Conservation (phyloP, 2,329 filamentous ascomycete species). For the Alternaria consortialis region DNA sequence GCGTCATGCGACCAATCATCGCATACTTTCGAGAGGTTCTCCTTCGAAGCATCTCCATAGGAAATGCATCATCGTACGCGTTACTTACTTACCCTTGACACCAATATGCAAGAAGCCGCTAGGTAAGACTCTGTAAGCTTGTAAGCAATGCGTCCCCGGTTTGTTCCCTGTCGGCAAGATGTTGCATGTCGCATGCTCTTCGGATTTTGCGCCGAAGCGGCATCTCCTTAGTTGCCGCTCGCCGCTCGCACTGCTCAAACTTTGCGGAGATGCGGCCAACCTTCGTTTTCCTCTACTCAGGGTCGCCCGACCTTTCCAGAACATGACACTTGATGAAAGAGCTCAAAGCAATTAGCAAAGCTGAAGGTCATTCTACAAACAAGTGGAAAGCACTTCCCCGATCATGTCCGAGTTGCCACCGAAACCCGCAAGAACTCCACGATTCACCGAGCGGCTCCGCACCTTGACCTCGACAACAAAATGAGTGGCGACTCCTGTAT, state of each 20-base stretch:
- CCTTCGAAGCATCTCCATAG: conserved; percentile 1
- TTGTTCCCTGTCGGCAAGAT: conserved; percentile 23
- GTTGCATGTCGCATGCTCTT: conserved; percentile 27
- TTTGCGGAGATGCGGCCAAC: not conserved
- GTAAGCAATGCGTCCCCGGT: conserved; percentile 25
- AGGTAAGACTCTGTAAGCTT: conserved; percentile 22
- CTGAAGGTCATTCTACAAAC: not conserved
- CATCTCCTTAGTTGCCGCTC: conserved; percentile 36
- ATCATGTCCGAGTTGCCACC: conserved; percentile 26
- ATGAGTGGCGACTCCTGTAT: not conserved
- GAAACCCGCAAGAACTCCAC: conserved; percentile 25
- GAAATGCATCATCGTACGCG: conserved; percentile 1
- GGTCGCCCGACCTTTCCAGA: not conserved
- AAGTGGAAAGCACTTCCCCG: conserved; percentile 4
- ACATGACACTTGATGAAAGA: not conserved
- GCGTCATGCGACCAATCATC: not conserved
- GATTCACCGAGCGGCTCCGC: conserved; percentile 21
- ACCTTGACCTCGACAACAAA: conserved; percentile 2
- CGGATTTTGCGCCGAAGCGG: conserved; percentile 35
- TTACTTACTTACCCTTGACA: conserved; percentile 3
- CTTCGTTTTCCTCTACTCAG: not conserved
- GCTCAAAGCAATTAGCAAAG: not conserved
- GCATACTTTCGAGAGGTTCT: not conserved
- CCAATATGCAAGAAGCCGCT: conserved; percentile 19
- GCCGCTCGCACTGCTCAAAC: conserved; percentile 19